A percentile compares a stretch with the other conserved stretches of the same genome.
Evolutionary conservation across 2,329 filamentous ascomycete genomes (phyloP).

Genomic region (Penicillium sp.): DNA sequence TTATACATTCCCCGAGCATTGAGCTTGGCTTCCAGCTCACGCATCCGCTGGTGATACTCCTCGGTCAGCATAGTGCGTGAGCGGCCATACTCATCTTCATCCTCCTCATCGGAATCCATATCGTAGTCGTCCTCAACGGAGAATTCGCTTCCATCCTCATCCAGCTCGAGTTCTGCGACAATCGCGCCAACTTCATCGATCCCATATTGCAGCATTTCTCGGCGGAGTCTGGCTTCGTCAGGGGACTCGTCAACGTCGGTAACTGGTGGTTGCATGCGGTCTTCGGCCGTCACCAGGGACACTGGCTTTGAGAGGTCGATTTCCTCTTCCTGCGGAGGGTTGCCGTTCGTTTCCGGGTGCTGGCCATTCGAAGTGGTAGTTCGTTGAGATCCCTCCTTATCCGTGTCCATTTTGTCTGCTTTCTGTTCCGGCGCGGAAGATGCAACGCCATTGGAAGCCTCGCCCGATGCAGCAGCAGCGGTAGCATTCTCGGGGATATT

Average conservation of each 20-base stretch:
- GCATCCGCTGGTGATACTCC: slow-evolving; percentile 76
- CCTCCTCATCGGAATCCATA: slow-evolving; percentile 44
- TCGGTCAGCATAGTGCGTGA: slow-evolving; percentile 64
- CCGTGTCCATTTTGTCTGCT: background rate
- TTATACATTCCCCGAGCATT: slow-evolving; percentile 56
- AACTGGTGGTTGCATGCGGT: slow-evolving; percentile 44
- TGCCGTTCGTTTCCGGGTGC: slow-evolving; percentile 5
- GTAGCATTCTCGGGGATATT: slow-evolving; percentile 37
- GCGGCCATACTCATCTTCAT: slow-evolving; percentile 69
- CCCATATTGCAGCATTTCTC: slow-evolving; percentile 87
- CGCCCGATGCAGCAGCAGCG: slow-evolving; percentile 1
- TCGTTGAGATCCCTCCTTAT: background rate
- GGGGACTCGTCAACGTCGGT: slow-evolving; percentile 69
- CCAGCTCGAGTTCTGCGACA: slow-evolving; percentile 84
- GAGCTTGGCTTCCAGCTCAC: slow-evolving; percentile 73
- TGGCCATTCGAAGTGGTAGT: background rate
- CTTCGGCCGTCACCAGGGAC: slow-evolving; percentile 20
- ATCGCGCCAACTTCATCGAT: slow-evolving; percentile 84
- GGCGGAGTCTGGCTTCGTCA: slow-evolving; percentile 74
- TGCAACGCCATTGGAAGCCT: slow-evolving; percentile 11
- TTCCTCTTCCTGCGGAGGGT: slow-evolving; percentile 2
- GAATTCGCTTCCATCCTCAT: slow-evolving; percentile 56
- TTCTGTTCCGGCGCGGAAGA: slow-evolving; percentile 1
- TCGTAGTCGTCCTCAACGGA: slow-evolving; percentile 53
- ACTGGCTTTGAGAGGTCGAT: slow-evolving; percentile 16